Percentiles rank a stretch among this genome's conserved stretches.
phyloP scores from a whole-genome alignment of 306 rosid genomes.

The Malus orientalis region DNA sequence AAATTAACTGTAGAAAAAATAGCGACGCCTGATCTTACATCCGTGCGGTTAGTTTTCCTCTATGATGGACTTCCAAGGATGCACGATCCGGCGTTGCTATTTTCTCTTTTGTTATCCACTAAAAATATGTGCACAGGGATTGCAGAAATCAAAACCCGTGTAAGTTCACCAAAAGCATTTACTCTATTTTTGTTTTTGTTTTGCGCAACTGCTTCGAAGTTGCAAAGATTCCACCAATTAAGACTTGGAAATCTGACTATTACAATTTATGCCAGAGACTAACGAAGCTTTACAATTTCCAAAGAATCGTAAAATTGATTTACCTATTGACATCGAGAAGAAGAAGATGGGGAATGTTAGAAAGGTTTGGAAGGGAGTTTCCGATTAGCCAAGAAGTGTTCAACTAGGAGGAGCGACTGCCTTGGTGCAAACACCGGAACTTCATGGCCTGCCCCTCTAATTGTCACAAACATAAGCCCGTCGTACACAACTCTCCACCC shows the following conservation, averaged over 20 bases:
- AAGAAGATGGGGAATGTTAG: background rate
- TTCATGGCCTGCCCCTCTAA: slow-evolving; percentile 46
- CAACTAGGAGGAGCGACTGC: slow-evolving; percentile 25
- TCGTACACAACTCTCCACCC: slow-evolving; percentile 43
- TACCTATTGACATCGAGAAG: background rate
- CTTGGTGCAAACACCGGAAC: slow-evolving; percentile 33
- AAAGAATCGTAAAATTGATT: background rate
- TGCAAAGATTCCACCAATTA: background rate
- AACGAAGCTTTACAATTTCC: background rate
- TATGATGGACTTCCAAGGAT: too few species aligned
- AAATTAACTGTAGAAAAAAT: too few species aligned
- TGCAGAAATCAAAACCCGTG: too few species aligned
- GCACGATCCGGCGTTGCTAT: background rate
- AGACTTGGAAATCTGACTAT: background rate
- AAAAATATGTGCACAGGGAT: background rate
- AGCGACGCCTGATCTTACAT: too few species aligned
- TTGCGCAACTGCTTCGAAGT: background rate
- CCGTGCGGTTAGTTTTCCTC: too few species aligned
- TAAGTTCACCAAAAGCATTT: background rate
- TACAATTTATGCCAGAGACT: background rate
- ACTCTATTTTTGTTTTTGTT: background rate
- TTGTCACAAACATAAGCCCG: slow-evolving; percentile 36
- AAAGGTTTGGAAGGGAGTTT: slow-evolving; percentile 27
- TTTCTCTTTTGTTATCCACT: background rate
- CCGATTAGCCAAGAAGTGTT: slow-evolving; percentile 24